phyloP scores from a whole-genome alignment of 2,329 filamentous ascomycete genomes.

The Capronia coronata region DNA sequence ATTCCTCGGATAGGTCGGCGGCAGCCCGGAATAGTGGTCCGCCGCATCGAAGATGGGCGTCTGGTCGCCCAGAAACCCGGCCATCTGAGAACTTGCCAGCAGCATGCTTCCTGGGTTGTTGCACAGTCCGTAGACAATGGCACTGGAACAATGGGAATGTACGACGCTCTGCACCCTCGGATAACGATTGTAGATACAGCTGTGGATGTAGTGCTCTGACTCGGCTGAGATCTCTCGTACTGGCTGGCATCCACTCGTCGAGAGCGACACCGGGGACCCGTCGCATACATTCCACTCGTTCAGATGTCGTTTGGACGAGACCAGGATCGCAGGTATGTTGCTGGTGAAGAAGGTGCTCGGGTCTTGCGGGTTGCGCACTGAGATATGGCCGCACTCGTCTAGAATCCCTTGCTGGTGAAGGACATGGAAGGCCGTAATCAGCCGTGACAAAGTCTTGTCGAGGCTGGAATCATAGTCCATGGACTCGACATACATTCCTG shows the following conservation, averaged over 20 bases:
- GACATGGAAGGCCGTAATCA: conserved; percentile 48
- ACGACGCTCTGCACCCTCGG: conserved; percentile 37
- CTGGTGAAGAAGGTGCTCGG: conserved; percentile 24
- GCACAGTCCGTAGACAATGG: conserved; percentile 38
- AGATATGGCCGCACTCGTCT: conserved; percentile 52
- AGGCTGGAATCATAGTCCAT: too few species aligned
- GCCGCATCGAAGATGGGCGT: conserved; percentile 34
- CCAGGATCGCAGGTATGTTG: conserved; percentile 14
- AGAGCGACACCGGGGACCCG: conserved; percentile 3
- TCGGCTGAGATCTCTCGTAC: not conserved
- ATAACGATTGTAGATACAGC: conserved; percentile 41
- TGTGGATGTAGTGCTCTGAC: conserved; percentile 43
- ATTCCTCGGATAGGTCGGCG: conserved; percentile 31
- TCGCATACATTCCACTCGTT: conserved; percentile 13
- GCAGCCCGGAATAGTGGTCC: conserved; percentile 22
- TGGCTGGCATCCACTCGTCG: conserved; percentile 1
- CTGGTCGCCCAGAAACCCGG: conserved; percentile 38
- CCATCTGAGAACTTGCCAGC: conserved; percentile 40
- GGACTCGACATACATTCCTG: too few species aligned
- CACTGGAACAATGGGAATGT: conserved; percentile 41
- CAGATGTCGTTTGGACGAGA: conserved; percentile 14
- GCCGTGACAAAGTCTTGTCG: conserved; percentile 1
- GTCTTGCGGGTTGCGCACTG: conserved; percentile 45
- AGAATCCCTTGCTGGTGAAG: conserved; percentile 46
- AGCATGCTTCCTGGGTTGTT: conserved; percentile 30